Percentiles rank a stretch among this genome's conserved stretches.
These are phyloP conservation scores for Talaromyces amestolkiae DNA, from an alignment of 2,329 filamentous ascomycete genomes.

Conservation along the genomic window DNA sequence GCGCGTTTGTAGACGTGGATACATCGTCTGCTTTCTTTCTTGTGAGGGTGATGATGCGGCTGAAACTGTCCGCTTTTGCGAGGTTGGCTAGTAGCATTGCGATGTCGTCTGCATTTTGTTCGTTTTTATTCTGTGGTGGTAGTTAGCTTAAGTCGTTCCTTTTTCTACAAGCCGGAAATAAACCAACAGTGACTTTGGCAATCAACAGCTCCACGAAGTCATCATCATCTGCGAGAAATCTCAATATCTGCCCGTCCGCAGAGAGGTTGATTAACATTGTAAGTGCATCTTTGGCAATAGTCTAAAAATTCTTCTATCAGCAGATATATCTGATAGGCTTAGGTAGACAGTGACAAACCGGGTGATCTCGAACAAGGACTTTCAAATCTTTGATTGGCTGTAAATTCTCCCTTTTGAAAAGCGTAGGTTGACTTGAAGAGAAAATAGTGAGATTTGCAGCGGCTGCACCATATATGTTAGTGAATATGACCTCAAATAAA, in stretches of 20 bases:
- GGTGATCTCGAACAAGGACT: slow-evolving; percentile 77
- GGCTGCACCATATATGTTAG: slow-evolving; percentile 19
- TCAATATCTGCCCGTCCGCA: slow-evolving; percentile 72
- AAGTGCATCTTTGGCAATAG: slow-evolving; percentile 88
- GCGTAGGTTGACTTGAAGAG: slow-evolving; percentile 67
- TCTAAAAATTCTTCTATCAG: slow-evolving; percentile 45
- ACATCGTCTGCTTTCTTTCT: slow-evolving; percentile 53
- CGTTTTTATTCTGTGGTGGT: slow-evolving; percentile 49
- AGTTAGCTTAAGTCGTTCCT: slow-evolving; percentile 7
- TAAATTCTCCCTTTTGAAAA: slow-evolving; percentile 81
- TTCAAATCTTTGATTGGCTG: slow-evolving; percentile 84
- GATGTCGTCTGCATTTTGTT: slow-evolving; percentile 78
- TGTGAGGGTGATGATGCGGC: slow-evolving; percentile 65
- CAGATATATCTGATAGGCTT: background rate
- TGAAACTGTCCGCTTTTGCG: slow-evolving; percentile 72
- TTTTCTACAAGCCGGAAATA: background rate
- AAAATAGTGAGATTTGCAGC: slow-evolving; percentile 80
- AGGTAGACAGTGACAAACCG: slow-evolving; percentile 52
- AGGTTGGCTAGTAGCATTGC: slow-evolving; percentile 94
- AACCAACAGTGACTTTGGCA: slow-evolving; percentile 66
- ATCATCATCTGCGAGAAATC: slow-evolving; percentile 72
- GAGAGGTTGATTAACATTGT: slow-evolving; percentile 79
- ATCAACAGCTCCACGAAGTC: slow-evolving; percentile 75
- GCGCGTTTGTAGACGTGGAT: slow-evolving; percentile 67
- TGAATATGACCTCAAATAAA: slow-evolving; percentile 19